phyloP scores from a whole-genome alignment of 2,329 filamentous ascomycete species.

The Pseudocercospora vitis region DNA sequence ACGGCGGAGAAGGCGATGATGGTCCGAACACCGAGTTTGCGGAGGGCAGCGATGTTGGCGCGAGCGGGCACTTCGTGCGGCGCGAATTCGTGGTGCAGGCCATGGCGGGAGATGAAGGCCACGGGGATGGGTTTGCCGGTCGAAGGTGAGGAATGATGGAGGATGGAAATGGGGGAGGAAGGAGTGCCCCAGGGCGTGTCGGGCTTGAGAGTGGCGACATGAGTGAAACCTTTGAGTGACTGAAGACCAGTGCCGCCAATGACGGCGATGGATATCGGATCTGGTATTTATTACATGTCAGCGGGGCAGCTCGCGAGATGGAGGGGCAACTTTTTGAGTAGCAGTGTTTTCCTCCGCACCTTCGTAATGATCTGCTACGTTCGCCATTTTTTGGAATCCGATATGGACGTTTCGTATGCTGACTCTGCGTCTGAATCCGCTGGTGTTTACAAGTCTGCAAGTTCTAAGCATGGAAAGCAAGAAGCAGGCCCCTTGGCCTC shows the following conservation, averaged over 20 bases:
- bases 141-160: constrained; percentile 77
- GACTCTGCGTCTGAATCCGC: not conserved
- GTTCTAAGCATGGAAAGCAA: not conserved
- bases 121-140: constrained; percentile 62
- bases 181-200: constrained; percentile 87
- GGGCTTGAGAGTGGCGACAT: constrained; percentile 74
- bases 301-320: not conserved
- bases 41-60: constrained; percentile 97
- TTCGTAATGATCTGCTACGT: constrained; percentile 37
- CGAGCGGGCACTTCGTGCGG: constrained; percentile 93
- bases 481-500: not conserved
- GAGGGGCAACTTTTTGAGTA: too few species aligned
- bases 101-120: constrained; percentile 93
- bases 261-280: constrained; percentile 52
- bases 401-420: constrained; percentile 30
- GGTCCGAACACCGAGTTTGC: constrained; percentile 82
- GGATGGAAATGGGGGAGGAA: constrained; percentile 75
- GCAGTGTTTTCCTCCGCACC: constrained; percentile 23
- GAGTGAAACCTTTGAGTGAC: constrained; percentile 81
- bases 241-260: constrained; percentile 80
- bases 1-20: constrained; percentile 96
- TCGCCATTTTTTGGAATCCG: constrained; percentile 40
- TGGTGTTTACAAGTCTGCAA: not conserved
- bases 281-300: constrained; percentile 33
- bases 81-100: constrained; percentile 80